Evolutionary conservation across 129 eudicot genomes (phyloP).

Genomic region (Sambucus nigra): DNA sequence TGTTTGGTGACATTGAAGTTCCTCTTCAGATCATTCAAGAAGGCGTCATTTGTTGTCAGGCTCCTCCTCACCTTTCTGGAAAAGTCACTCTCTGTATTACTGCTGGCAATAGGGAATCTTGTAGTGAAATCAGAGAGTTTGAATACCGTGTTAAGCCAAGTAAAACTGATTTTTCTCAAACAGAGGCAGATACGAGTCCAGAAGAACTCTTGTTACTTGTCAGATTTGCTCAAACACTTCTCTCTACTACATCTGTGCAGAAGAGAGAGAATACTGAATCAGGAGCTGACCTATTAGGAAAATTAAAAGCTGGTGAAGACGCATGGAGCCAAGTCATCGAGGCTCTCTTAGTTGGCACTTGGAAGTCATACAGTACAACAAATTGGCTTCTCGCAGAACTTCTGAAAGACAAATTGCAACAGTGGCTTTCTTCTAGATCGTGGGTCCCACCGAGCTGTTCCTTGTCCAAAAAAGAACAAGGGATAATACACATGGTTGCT

Average conservation of each 20-base stretch:
- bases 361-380: slow-evolving; percentile 34
- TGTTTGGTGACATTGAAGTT: slow-evolving; percentile 92
- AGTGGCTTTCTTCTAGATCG: slow-evolving; percentile 58
- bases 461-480: slow-evolving; percentile 89
- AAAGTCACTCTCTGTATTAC: slow-evolving; percentile 70
- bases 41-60: slow-evolving; percentile 76
- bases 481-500: slow-evolving; percentile 89
- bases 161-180: slow-evolving; percentile 20
- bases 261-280: slow-evolving; percentile 27
- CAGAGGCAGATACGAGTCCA: slow-evolving; percentile 30
- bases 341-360: slow-evolving; percentile 47
- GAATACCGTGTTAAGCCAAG: slow-evolving; percentile 56
- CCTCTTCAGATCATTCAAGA: slow-evolving; percentile 71
- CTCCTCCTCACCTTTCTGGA: slow-evolving; percentile 67
- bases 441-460: slow-evolving; percentile 16
- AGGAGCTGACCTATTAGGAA: slow-evolving; percentile 23
- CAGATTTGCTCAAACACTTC: slow-evolving; percentile 61
- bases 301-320: slow-evolving; percentile 43
- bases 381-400: slow-evolving; percentile 81
- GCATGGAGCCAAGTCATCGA: slow-evolving; percentile 68
- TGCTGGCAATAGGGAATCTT: slow-evolving; percentile 74
- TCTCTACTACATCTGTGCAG: slow-evolving; percentile 26
- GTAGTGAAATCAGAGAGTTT: slow-evolving; percentile 89
- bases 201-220: slow-evolving; percentile 75
- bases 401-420: slow-evolving; percentile 71